Conservation (phyloP, 345 rosid species). For the Populus ilicifolia region DNA sequence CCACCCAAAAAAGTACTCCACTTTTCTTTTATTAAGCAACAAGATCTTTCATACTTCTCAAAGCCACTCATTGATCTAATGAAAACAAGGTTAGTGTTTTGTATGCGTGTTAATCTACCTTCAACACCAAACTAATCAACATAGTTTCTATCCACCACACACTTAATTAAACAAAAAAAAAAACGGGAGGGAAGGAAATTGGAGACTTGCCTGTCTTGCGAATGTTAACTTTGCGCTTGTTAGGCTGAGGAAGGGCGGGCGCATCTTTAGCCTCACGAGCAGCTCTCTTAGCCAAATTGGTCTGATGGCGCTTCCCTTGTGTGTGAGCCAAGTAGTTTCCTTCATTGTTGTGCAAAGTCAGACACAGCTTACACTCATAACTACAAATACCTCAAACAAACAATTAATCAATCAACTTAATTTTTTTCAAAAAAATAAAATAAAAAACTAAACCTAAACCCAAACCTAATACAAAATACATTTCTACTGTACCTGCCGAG, state of each 20-base stretch:
- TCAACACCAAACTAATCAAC: neutral
- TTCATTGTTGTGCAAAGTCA: conserved; percentile 97
- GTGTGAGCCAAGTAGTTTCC: conserved; percentile 99
- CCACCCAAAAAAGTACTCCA: too few species aligned
- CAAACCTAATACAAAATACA: neutral
- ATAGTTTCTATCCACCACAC: neutral
- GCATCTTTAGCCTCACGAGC: conserved; percentile 94
- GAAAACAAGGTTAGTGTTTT: too few species aligned
- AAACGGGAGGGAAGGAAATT: neutral
- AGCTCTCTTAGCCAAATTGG: conserved; percentile 94
- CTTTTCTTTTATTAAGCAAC: too few species aligned
- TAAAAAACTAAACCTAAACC: too few species aligned
- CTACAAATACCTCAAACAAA: conserved; percentile 36
- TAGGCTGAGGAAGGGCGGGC: conserved; percentile 90
- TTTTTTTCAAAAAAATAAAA: too few species aligned
- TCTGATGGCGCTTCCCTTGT: conserved; percentile 95
- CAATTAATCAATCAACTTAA: neutral
- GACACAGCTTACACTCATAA: conserved; percentile 95
- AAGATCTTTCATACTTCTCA: too few species aligned
- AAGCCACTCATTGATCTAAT: too few species aligned
- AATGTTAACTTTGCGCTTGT: conserved; percentile 78
- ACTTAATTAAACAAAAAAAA: neutral
- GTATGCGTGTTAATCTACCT: too few species aligned
- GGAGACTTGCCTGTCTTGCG: conserved; percentile 57
- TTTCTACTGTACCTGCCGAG: conserved; percentile 67